Evolutionary conservation across 108 stramenopile genomes (phyloP), one percentile per base, ranked within the genome.

Genomic region (Nitzschia sp.): DNA sequence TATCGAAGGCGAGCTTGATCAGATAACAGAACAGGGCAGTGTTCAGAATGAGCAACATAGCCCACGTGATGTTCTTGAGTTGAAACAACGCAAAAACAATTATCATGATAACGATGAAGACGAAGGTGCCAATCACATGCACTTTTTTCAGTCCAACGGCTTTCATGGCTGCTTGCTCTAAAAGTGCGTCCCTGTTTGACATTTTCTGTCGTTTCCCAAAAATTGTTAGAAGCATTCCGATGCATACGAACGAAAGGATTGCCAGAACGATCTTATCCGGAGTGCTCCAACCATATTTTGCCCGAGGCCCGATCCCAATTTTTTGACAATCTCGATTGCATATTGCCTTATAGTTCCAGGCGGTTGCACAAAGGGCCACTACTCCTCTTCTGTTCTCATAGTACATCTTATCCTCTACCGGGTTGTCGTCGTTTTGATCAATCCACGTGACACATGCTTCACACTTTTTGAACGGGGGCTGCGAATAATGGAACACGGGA

Each of bases 41-140:
- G 53, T 88, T 91, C 64, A 91, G 74, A 15, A 87, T 61, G 0
- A 94, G 70, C 29, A 94, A 59, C 46, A 94, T 68, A 13, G 84
- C 70, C 89, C 89, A 91, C 0, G 92, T 94, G n/a, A 91, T 83
- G 57, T 88, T 86, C 70, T 94, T 94, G 29, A 90, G 42, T 19
- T 77, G 82, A 46, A 89, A 64, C 3, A 94, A 65, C 2, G 85
- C 90, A 75, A 90, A 91, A 26, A 91, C 72, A 13, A 80, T 77
- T 54, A 89, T 81, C 23, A 93, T 80, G 25, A 89, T 27, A 55
- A 89, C 72, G 15, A 89, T 70, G 1, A 94, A 55, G n/a, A 75
- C 58, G 59, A 87, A 85, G 36, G 89, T 80, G 18, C 84, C 92
- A 66, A 90, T 76, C 25, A 93, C 80, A 70, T 91, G 89, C 28